Evolutionary conservation across 106 monocot species (phyloP), one percentile per base, ranked within the genome.

Genomic region (Gastrodia elata): DNA sequence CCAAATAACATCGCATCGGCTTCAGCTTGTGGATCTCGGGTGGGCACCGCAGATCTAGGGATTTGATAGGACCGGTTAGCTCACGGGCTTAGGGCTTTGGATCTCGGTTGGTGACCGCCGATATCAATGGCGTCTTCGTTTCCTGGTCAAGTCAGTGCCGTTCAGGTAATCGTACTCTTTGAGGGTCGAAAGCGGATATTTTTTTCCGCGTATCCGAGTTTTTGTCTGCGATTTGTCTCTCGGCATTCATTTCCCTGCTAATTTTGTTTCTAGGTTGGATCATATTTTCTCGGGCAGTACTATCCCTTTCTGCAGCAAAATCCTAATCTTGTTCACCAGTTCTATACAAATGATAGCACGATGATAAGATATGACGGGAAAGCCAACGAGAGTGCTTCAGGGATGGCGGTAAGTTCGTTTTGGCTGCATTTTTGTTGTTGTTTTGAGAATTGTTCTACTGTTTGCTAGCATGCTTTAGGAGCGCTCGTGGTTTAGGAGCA

Each of bases 271-370:
- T 36, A 89, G 89, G 89, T 89, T 52, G 89, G 89, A 27, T 73
- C 71, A 27, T 89, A 74, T 73, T 89, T 89, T 43, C 79, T 86
- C 4, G 64, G 79, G 11, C 87, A 90, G 76, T 90, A 90, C 75
- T 90, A 87, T 56, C 81, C 80, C 27, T 75, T 84, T 20, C 81
- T 90, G 10, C 86, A 90, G 36, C 73, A 79, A 75, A 69, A 64
- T 14, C 90, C 90, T 9, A 71, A 78, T 39, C 37, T 77, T 3
- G 84, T 82, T 22, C 78, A 82, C 72, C 86, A 83, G 87, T 90
- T 87, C 70, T 90, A 90, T 77, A 82, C 43, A 26, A 82, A 90
- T 38, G 55, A 61, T 43, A 90, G 90, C 76, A 81, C 77, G 26
- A 76, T 87, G 79, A 73, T 80, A 48, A 80, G 87, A 6, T 57